Conservation (phyloP, 495 filamentous ascomycete genomes). For the Chaetomium fimeti region DNA sequence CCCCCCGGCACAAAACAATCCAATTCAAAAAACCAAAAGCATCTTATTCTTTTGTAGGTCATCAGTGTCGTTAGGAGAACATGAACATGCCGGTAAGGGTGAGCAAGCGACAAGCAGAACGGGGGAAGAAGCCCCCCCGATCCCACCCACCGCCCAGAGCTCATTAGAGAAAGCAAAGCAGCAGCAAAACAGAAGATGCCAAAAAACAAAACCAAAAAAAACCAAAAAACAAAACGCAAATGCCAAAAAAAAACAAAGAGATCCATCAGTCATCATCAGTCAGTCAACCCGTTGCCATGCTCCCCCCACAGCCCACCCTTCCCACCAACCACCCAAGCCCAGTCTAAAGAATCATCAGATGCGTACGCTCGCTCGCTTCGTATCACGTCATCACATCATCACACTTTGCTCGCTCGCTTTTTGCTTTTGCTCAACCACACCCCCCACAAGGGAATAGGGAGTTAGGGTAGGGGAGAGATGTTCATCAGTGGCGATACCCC, state of each 20-base stretch:
- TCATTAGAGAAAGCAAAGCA: conserved; percentile 12
- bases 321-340: conserved; percentile 13
- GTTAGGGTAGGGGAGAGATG: neutral
- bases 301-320: neutral
- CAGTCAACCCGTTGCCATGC: too few species aligned
- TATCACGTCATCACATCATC: conserved; percentile 8
- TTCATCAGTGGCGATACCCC: conserved; percentile 21
- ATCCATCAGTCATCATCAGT: conserved; percentile 11
- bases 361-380: conserved; percentile 10
- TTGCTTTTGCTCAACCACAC: too few species aligned
- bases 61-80: conserved; percentile 14
- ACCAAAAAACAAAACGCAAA: neutral
- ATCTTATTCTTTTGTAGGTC: conserved; percentile 16
- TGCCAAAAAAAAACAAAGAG: neutral
- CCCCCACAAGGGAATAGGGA: neutral
- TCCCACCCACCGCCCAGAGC: conserved; percentile 17
- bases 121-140: neutral
- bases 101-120: conserved; percentile 1
- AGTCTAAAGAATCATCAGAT: conserved; percentile 17
- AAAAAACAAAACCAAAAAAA: conserved; percentile 16
- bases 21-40: neutral
- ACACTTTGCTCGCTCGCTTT: neutral
- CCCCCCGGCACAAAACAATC: neutral
- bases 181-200: conserved; percentile 18
- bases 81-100: neutral